Conservation (phyloP, 176 grass and related monocot species). For the Bromus sterilis region DNA sequence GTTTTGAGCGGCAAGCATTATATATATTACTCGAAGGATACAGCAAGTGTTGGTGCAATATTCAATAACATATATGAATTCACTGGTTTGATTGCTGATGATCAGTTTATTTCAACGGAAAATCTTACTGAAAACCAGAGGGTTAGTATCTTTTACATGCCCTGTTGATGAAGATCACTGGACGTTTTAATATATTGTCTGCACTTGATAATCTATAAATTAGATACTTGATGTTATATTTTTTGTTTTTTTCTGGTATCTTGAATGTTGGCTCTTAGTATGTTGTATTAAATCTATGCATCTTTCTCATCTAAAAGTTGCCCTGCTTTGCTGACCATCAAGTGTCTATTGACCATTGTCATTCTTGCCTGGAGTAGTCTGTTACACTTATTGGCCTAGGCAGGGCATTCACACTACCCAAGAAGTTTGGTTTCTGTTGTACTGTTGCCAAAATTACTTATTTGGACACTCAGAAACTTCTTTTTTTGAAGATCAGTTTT, state of each 20-base stretch:
- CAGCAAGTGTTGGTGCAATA: slow-evolving; percentile 53
- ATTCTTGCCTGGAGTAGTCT: neutral
- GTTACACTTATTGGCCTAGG: neutral
- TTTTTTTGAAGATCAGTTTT: neutral
- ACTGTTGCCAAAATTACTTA: neutral
- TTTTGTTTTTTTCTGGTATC: neutral
- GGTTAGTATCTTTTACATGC: slow-evolving; percentile 41
- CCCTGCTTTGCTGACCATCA: neutral
- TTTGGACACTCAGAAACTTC: neutral
- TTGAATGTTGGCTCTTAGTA: neutral
- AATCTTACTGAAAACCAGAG: slow-evolving; percentile 69
- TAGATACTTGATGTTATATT: neutral
- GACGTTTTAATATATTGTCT: neutral
- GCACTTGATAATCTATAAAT: neutral
- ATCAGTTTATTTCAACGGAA: slow-evolving; percentile 72
- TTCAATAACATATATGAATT: slow-evolving; percentile 95
- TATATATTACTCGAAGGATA: slow-evolving; percentile 66
- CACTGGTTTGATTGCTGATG: slow-evolving; percentile 67
- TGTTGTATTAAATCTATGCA: neutral
- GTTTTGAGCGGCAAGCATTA: slow-evolving; percentile 81
- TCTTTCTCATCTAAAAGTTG: neutral
- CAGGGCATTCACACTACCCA: neutral
- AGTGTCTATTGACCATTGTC: neutral
- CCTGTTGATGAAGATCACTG: neutral
- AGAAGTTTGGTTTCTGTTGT: neutral